Percentiles rank a stretch among this genome's conserved stretches.
Evolutionary conservation across 2,329 filamentous ascomycete genomes (phyloP).

Genomic region (Aspergillus pseudoglaucus): DNA sequence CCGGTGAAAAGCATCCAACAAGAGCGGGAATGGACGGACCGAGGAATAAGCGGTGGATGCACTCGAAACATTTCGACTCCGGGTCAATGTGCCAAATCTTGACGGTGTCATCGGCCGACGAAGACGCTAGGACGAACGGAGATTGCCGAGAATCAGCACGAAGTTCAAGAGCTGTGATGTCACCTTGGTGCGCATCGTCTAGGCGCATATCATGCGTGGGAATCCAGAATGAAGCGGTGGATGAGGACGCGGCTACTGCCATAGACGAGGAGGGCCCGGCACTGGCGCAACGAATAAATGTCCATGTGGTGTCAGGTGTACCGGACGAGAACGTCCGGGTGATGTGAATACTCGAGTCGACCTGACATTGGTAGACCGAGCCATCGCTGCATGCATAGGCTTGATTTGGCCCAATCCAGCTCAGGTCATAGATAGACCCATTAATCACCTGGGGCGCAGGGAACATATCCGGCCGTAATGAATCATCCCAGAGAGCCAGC

Average conservation of each 20-base stretch:
- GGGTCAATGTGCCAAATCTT: slow-evolving; percentile 41
- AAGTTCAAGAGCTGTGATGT: slow-evolving; percentile 40
- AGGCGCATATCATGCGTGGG: slow-evolving; percentile 38
- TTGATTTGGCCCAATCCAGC: slow-evolving; percentile 33
- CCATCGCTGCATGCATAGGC: slow-evolving; percentile 37
- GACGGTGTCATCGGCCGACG: slow-evolving; percentile 40
- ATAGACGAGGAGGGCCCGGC: slow-evolving; percentile 24
- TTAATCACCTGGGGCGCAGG: slow-evolving; percentile 31
- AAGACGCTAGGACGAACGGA: slow-evolving; percentile 36
- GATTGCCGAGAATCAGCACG: slow-evolving; percentile 27
- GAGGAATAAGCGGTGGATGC: slow-evolving; percentile 32
- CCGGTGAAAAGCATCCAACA: slow-evolving; percentile 40
- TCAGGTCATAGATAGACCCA: slow-evolving; percentile 36
- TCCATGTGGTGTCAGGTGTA: slow-evolving; percentile 31
- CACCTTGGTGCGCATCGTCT: slow-evolving; percentile 34
- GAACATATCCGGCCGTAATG: slow-evolving; percentile 30
- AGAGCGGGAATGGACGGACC: slow-evolving; percentile 33
- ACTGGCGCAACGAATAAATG: slow-evolving; percentile 33
- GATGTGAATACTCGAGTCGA: slow-evolving; percentile 33
- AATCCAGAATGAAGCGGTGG: slow-evolving; percentile 37
- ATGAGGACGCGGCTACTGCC: slow-evolving; percentile 34
- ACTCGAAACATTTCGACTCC: slow-evolving; percentile 29
- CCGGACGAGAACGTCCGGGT: slow-evolving; percentile 28
- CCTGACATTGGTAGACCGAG: slow-evolving; percentile 34
- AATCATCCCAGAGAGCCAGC: slow-evolving; percentile 40